Evolutionary conservation across 257 asterid genomes (phyloP).

Genomic region (Salvia miltiorrhiza): DNA sequence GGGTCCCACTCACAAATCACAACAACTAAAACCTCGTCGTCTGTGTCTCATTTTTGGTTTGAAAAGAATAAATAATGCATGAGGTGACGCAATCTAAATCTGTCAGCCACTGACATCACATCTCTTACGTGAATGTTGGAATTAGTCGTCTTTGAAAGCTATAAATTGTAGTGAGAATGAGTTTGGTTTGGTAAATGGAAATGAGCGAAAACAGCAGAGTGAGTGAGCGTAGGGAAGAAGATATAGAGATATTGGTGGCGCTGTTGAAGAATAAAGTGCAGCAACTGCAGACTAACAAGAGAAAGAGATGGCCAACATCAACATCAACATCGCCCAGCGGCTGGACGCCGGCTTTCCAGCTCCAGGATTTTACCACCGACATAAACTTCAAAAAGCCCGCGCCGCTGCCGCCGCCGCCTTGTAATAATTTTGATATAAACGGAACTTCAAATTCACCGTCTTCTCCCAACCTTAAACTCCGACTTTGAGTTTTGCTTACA

Average conservation of each 20-base stretch:
- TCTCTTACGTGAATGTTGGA: too few relatives aligned
- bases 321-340: constrained; percentile 1
- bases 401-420: background rate
- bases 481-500: background rate
- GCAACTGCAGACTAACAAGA: constrained; percentile 17
- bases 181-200: background rate
- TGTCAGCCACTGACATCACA: too few relatives aligned
- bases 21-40: too few relatives aligned
- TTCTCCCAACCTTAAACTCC: background rate
- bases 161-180: too few relatives aligned
- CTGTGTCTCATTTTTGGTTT: too few relatives aligned
- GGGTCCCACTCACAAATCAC: too few relatives aligned
- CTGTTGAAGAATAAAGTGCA: constrained; percentile 25
- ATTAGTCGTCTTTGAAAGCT: too few relatives aligned
- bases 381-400: constrained; percentile 21
- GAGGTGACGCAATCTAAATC: too few relatives aligned
- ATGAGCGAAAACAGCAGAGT: background rate
- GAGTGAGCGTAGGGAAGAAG: background rate
- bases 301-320: constrained; percentile 17
- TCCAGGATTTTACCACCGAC: constrained; percentile 23
- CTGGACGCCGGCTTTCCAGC: constrained; percentile 28
- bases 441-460: background rate
- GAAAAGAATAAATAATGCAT: too few relatives aligned
- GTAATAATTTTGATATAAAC: background rate
- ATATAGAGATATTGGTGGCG: constrained; percentile 20